Base-by-base conservation (phyloP, 352 stramenopile genomes). In the Pythium utonaiense region DNA sequence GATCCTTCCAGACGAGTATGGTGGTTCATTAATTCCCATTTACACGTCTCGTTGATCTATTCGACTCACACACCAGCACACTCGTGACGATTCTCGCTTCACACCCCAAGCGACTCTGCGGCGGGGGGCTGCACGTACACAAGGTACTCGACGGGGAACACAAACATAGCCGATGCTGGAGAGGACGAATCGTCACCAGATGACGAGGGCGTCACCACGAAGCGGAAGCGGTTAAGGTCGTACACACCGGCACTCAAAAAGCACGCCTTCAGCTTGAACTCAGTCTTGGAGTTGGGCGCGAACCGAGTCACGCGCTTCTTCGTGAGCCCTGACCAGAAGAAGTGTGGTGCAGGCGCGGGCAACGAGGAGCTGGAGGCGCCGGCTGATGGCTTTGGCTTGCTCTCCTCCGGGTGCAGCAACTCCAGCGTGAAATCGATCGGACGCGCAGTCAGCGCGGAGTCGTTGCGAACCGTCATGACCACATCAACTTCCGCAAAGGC, bases 151-250 rank as follows among this genome's bases (percentile, higher is more conserved):
- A 86, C 71, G 31, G 82, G 77, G 38, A 92, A 84, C 61, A 86
- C 73, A 41, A 90, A 89, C 30, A 83, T 67, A 34, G 53, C 77
- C 8, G 77, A 62, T 34, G 61, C 30, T n/a, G 61, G 7, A 16
- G 56, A 58, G 6, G 47, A 40, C 14, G 10, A 24, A 7, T 52
- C 44, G 2, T 56, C 60, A 19, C n/a, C 27, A 44, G 22, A 16
- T 10, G 49, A 33, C 3, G 59, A 41, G 5, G 78, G 30, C 30
- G 83, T 71, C 36, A 91, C 62, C 3, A 79, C 59, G 42, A 92
- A 80, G 21, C 83, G 80, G 61, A 92, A 88, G 8, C 80, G 82
- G 58, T 95, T 95, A 14, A 95, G 60, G 57, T 95, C 84, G 69
- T 90, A 95, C 28, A 94, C 73, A 12, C 86, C 86, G 2, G 86